Evolutionary conservation across 768 basidiomycete species (phyloP).

Genomic region (Harrya chromipes): DNA sequence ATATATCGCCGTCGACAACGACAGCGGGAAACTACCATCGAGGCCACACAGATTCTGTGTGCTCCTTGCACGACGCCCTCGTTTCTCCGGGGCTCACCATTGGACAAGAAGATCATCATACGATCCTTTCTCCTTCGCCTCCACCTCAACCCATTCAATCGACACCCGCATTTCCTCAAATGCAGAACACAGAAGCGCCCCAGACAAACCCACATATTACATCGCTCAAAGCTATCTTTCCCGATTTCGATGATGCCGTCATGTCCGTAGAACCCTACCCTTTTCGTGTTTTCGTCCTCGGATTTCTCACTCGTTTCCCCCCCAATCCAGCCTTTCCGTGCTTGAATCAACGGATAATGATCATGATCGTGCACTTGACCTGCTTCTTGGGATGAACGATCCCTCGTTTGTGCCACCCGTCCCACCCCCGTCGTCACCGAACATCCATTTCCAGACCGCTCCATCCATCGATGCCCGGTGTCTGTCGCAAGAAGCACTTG

Average conservation of each 20-base stretch:
- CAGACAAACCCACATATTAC: constrained; percentile 48
- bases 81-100: not conserved
- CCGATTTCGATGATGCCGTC: constrained; percentile 73
- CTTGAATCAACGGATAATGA: constrained; percentile 68
- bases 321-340: constrained; percentile 52
- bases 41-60: not conserved
- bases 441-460: not conserved
- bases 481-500: constrained; percentile 61
- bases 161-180: not conserved
- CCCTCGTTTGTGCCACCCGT: constrained; percentile 58
- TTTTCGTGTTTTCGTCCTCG: not conserved
- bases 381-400: constrained; percentile 82
- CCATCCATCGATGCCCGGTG: constrained; percentile 27
- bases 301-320: not conserved
- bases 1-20: not conserved
- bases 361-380: constrained; percentile 74
- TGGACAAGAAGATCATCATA: constrained; percentile 5
- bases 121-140: constrained; percentile 21
- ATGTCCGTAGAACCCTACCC: constrained; percentile 43
- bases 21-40: not conserved
- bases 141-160: constrained; percentile 6
- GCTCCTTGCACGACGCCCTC: not conserved
- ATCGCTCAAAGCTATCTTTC: constrained; percentile 66
- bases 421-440: not conserved
- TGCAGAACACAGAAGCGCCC: not conserved